These are phyloP conservation scores for Scolecobasidium constrictum DNA, from an alignment of 2,329 filamentous ascomycete genomes.

Conservation along the genomic window DNA sequence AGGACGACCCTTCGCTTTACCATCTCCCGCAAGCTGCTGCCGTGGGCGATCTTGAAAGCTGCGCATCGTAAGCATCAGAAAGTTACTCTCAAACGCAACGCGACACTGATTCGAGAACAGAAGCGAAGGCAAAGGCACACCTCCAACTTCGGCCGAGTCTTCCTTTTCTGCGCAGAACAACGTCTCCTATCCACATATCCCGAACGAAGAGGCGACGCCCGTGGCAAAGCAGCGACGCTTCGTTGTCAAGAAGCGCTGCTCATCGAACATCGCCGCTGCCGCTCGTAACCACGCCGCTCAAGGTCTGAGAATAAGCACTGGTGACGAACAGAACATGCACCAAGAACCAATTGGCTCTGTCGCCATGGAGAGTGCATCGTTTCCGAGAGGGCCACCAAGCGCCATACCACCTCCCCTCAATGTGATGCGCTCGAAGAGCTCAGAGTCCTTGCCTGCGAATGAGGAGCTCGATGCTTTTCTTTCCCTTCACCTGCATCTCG, in stretches of 20 bases:
- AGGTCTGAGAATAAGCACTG: background rate
- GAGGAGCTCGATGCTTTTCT: constrained; percentile 6
- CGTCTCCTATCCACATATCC: background rate
- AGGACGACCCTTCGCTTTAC: background rate
- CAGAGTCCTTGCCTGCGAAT: constrained; percentile 1
- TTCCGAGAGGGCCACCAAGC: constrained; percentile 1
- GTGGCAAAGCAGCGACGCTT: background rate
- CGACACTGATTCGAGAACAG: too few relatives aligned
- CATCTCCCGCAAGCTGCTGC: background rate
- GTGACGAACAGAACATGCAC: background rate
- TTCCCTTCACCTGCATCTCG: constrained; percentile 2
- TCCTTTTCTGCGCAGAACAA: background rate
- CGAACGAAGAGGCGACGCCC: background rate
- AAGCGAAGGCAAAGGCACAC: too few relatives aligned
- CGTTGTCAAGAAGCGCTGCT: background rate
- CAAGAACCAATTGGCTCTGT: background rate
- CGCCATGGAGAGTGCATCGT: background rate
- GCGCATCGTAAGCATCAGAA: background rate
- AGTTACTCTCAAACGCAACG: too few relatives aligned
- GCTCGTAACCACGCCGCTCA: background rate
- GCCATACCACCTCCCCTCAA: constrained; percentile 3
- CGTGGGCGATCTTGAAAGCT: background rate
- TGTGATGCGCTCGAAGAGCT: background rate
- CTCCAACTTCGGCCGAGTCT: background rate
- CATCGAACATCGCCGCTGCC: background rate